Evolutionary conservation across 176 grass and related monocot species (phyloP).

Genomic region (Juncus inflexus): DNA sequence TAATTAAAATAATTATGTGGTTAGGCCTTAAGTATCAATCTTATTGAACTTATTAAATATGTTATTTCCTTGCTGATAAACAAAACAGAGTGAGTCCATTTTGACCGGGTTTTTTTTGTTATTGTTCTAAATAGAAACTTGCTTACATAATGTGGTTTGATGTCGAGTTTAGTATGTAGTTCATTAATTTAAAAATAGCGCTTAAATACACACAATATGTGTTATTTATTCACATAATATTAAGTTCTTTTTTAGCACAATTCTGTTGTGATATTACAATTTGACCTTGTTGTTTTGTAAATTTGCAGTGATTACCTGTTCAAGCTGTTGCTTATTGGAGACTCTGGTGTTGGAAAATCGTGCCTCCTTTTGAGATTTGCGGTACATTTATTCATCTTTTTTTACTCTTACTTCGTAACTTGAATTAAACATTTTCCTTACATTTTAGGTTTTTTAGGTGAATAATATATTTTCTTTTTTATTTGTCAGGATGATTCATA

Average conservation of each 20-base stretch:
- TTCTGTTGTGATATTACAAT: neutral
- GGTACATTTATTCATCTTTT: conserved; percentile 17
- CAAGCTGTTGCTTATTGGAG: conserved; percentile 73
- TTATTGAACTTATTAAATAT: no score
- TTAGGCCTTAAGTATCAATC: no score
- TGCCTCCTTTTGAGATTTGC: conserved; percentile 71
- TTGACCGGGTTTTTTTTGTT: no score
- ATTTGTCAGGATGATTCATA: conserved; percentile 67
- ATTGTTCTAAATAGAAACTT: no score
- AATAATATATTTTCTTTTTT: conserved; percentile 17
- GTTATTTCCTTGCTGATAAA: no score
- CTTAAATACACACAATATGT: neutral
- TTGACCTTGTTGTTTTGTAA: conserved; percentile 19
- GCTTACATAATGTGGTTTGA: no score
- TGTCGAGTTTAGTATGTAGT: no score
- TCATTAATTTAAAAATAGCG: neutral
- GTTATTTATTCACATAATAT: neutral
- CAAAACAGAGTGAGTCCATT: no score
- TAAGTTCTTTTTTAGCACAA: no score
- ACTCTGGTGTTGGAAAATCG: conserved; percentile 75
- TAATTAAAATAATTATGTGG: no score
- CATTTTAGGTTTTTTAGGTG: neutral
- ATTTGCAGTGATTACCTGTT: conserved; percentile 59
- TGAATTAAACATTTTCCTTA: conserved; percentile 2
- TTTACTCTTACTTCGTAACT: neutral